phyloP scores from a whole-genome alignment of 2,329 filamentous ascomycete species.

The Aspergillus amoenus region DNA sequence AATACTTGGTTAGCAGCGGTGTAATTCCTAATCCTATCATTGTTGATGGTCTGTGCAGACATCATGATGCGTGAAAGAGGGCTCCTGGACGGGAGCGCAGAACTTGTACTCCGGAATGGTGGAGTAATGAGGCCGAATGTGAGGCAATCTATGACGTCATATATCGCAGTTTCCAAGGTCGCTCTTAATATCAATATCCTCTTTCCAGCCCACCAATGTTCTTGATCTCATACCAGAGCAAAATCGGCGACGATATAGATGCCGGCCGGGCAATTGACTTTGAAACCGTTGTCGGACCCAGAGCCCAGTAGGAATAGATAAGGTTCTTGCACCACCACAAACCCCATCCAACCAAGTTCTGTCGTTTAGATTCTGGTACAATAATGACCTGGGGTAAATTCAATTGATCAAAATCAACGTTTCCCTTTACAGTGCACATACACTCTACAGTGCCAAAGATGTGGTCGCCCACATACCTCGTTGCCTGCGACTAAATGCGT shows the following conservation, averaged over 20 bases:
- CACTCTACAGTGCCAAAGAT: background rate
- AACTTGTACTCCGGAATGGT: background rate
- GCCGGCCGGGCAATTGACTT: background rate
- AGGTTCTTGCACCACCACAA: background rate
- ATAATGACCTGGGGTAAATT: background rate
- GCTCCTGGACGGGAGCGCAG: background rate
- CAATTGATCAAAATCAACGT: background rate
- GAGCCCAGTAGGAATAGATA: background rate
- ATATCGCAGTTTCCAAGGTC: background rate
- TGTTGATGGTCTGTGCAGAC: background rate
- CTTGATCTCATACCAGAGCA: background rate
- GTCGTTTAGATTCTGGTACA: background rate
- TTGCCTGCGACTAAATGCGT: background rate
- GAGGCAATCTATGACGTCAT: background rate
- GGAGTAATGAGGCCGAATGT: background rate
- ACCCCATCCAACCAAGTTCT: background rate
- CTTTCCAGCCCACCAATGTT: background rate
- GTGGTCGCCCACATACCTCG: background rate
- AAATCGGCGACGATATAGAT: background rate
- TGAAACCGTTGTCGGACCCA: background rate
- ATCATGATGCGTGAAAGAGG: background rate
- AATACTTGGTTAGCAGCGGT: slow-evolving; percentile 1
- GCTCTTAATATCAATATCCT: background rate
- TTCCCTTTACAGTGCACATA: background rate
- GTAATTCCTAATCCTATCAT: background rate